These are phyloP conservation scores for Comarum palustre DNA, from an alignment of 306 rosid genomes.

Conservation along the genomic window DNA sequence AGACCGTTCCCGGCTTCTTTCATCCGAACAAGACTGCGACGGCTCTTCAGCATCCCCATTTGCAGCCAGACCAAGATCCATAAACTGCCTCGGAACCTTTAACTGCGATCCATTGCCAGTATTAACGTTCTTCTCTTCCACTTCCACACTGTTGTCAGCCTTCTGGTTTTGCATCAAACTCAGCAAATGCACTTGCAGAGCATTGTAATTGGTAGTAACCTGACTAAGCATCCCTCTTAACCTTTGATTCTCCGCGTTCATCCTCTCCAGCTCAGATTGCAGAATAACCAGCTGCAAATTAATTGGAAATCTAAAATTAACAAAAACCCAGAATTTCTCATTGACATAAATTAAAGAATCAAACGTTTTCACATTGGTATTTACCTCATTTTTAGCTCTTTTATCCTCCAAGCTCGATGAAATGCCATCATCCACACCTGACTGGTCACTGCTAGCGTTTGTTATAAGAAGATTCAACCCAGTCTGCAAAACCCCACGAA, in stretches of 20 bases:
- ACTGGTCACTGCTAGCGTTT: conserved; percentile 57
- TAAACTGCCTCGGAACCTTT: conserved; percentile 54
- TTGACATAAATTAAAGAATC: not conserved
- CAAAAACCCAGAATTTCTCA: not conserved
- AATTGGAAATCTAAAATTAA: not conserved
- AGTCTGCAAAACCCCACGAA: conserved; percentile 36
- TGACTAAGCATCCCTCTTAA: conserved; percentile 43
- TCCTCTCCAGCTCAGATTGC: conserved; percentile 49
- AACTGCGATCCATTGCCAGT: conserved; percentile 15
- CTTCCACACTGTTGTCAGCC: conserved; percentile 12
- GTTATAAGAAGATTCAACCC: conserved; percentile 69
- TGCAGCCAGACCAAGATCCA: conserved; percentile 62
- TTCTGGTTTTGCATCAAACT: conserved; percentile 38
- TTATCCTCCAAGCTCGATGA: conserved; percentile 41
- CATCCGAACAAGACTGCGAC: conserved; percentile 47
- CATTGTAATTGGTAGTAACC: conserved; percentile 38
- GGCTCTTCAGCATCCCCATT: conserved; percentile 37
- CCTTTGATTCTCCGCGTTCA: conserved; percentile 53
- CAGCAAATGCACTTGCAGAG: conserved; percentile 41
- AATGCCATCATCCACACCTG: conserved; percentile 48
- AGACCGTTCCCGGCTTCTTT: conserved; percentile 36
- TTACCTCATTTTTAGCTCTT: conserved; percentile 53
- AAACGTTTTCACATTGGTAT: too few relatives aligned
- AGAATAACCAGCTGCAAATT: conserved; percentile 47
- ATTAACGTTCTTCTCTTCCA: conserved; percentile 27